phyloP scores from a whole-genome alignment of 2,329 filamentous ascomycete species.

The Ascochyta rabiei region DNA sequence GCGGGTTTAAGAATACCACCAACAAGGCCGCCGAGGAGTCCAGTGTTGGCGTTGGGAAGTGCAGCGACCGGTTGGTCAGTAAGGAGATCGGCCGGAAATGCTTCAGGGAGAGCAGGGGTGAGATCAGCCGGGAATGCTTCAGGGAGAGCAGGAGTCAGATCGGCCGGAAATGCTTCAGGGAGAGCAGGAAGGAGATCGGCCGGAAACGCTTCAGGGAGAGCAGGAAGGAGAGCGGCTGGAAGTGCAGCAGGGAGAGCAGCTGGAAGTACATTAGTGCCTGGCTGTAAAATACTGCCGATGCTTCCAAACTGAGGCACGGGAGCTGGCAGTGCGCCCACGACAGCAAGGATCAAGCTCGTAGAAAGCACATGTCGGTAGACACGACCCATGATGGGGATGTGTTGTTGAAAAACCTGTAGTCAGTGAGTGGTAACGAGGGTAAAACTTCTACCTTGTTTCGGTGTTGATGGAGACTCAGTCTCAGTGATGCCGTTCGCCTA shows the following conservation, averaged over 20 bases:
- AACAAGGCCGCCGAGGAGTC: neutral
- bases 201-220: no score
- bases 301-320: neutral
- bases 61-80: no score
- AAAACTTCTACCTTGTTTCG: slow-evolving; percentile 1
- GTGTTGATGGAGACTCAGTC: neutral
- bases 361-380: slow-evolving; percentile 15
- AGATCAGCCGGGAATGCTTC: no score
- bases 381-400: slow-evolving; percentile 10
- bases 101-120: no score
- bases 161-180: no score
- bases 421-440: neutral
- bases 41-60: no score
- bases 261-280: no score
- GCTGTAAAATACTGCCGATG: neutral
- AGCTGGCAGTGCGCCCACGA: slow-evolving; percentile 8
- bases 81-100: no score
- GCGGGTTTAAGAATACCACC: neutral
- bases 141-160: no score
- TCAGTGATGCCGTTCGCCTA: neutral
- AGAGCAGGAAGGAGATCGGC: no score
- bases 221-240: no score
- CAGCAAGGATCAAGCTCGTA: slow-evolving; percentile 8
- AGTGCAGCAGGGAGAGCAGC: no score
- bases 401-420: neutral